phyloP scores from a whole-genome alignment of 2,329 filamentous ascomycete genomes.

The Arthrinium puccinioides region DNA sequence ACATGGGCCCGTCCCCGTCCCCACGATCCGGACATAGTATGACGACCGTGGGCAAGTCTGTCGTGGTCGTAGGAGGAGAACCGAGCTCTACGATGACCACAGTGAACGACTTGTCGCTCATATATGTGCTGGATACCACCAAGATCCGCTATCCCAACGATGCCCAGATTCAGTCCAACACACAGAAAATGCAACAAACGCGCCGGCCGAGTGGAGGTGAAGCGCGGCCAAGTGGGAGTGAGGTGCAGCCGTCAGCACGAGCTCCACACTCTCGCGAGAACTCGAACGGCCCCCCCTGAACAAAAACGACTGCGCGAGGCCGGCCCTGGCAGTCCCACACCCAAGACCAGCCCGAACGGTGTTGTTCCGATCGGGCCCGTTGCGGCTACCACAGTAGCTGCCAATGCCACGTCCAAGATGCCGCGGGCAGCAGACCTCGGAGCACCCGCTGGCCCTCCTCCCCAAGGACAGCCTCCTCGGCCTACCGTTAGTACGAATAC shows the following conservation, averaged over 20 bases:
- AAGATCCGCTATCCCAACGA: slow-evolving; percentile 97
- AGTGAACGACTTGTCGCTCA: slow-evolving; percentile 76
- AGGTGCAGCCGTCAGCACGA: slow-evolving; percentile 19
- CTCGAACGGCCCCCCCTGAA: slow-evolving; percentile 43
- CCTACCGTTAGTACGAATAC: slow-evolving; percentile 33
- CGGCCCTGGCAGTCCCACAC: slow-evolving; percentile 21
- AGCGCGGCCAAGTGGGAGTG: too few relatives aligned
- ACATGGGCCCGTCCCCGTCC: slow-evolving; percentile 95
- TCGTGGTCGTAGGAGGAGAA: slow-evolving; percentile 89
- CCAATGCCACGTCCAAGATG: slow-evolving; percentile 29
- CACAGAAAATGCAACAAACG: slow-evolving; percentile 30
- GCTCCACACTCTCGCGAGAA: slow-evolving; percentile 40
- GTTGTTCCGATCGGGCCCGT: not conserved
- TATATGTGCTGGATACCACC: slow-evolving; percentile 86
- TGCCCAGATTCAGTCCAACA: slow-evolving; percentile 32
- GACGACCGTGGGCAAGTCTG: slow-evolving; percentile 88
- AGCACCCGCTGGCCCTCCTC: slow-evolving; percentile 43
- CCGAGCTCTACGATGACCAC: slow-evolving; percentile 80
- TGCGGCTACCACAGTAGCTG: slow-evolving; percentile 7
- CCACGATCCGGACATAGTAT: slow-evolving; percentile 94
- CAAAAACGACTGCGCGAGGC: slow-evolving; percentile 31
- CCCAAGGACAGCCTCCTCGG: slow-evolving; percentile 46
- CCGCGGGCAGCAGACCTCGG: slow-evolving; percentile 30
- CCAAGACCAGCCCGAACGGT: slow-evolving; percentile 18
- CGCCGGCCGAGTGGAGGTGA: slow-evolving; percentile 36